Base-by-base conservation (phyloP, 805 yeast species). In the Wickerhamomyces ciferrii region DNA sequence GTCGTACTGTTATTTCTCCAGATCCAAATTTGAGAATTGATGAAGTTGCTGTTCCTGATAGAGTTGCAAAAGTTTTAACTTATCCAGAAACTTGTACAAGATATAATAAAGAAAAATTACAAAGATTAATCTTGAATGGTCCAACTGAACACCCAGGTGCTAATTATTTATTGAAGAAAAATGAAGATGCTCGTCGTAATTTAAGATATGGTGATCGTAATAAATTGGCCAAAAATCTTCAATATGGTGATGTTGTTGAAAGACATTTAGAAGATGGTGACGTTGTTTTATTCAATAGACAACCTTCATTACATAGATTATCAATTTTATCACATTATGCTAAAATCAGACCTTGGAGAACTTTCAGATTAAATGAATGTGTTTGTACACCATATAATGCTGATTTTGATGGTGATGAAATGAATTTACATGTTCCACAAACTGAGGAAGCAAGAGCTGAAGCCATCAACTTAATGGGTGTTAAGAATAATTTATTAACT, bases 341-440 rank as follows among this genome's bases (percentile, higher is more conserved):
- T 41, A 91, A 89, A 62, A 84, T 94, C 57, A 79, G 96, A 61
- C 99, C 99, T 0, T 94, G 98, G 98, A 78, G 99, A 70, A 94
- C 99, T 2, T 88, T 94, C 71, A 76, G 99, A 55, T 75, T 94
- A 56, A 94, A 94, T 63, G 98, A 94, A 68, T 94, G 99, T 84
- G 99, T 94, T 10, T 94, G 99, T 71, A 94, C 99, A 0, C 99
- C 99, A 2, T 94, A 94, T 69, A 95, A 95, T 66, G 99, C 99
- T 36, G 99, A 94, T 78, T 94, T 94, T 64, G 99, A 94, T 67
- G 99, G 99, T 69, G 99, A 94, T 69, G 99, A 94, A 67, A 94
- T 94, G 99, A 94, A 94, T 66, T 74, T 94, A 61, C 99, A 94
- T 63, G 99, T 94, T 41, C 99, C 99, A 2, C 99, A 94, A 67